phyloP scores from a whole-genome alignment of 768 basidiomycete genomes.

The Daedalea quercina region DNA sequence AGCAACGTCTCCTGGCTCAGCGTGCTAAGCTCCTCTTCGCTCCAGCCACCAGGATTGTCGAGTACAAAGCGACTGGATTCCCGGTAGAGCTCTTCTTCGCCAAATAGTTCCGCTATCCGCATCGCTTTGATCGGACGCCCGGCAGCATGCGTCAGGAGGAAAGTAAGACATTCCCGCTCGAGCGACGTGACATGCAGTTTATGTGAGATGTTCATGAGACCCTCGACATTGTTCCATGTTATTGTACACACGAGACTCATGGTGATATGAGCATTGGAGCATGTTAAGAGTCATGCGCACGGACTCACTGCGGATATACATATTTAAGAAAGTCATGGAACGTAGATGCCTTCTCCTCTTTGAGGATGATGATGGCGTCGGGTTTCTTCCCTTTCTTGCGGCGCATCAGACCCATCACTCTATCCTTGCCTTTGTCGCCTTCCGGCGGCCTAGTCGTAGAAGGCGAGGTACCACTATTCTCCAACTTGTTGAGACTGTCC shows the following conservation, averaged over 20 bases:
- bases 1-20: conserved; percentile 77
- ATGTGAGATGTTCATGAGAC: conserved; percentile 84
- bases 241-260: conserved; percentile 82
- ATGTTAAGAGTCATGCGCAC: neutral
- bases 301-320: conserved; percentile 78
- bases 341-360: conserved; percentile 84
- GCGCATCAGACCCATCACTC: conserved; percentile 11
- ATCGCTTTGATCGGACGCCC: conserved; percentile 91
- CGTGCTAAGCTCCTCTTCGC: conserved; percentile 73
- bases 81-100: conserved; percentile 84
- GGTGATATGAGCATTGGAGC: conserved; percentile 4
- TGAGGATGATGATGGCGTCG: conserved; percentile 83
- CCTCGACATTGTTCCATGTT: conserved; percentile 92
- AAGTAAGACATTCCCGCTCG: conserved; percentile 76
- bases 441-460: conserved; percentile 5
- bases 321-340: conserved; percentile 94
- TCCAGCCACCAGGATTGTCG: conserved; percentile 86
- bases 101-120: conserved; percentile 85
- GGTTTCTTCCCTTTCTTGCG: conserved; percentile 30
- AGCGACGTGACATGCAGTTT: conserved; percentile 82
- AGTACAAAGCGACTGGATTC: conserved; percentile 90
- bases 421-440: conserved; percentile 12
- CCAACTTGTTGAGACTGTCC: conserved; percentile 55
- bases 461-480: conserved; percentile 25
- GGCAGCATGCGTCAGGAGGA: conserved; percentile 88